A percentile compares a stretch with the other conserved stretches of the same genome.
phyloP scores from a whole-genome alignment of 495 filamentous ascomycete species.

The Hypoxylon perforatum region DNA sequence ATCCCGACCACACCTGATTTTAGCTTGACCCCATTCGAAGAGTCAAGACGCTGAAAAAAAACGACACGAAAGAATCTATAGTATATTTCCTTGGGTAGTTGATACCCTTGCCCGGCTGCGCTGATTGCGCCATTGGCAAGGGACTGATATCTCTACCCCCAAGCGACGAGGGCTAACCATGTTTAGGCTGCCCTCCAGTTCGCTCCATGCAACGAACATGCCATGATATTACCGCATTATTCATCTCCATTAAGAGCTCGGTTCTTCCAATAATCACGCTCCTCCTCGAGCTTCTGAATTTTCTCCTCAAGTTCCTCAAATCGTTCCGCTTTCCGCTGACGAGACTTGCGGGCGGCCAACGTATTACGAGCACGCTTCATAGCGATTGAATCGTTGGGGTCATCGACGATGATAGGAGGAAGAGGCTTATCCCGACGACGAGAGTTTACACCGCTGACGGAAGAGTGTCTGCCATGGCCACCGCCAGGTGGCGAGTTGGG shows the following conservation, averaged over 20 bases:
- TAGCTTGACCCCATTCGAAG: neutral
- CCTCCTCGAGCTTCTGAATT: constrained; percentile 59
- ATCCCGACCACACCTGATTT: constrained; percentile 26
- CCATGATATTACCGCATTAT: constrained; percentile 29
- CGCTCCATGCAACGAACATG: constrained; percentile 27
- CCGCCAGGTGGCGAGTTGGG: constrained; percentile 55
- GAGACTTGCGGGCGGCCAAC: constrained; percentile 92
- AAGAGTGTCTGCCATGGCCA: constrained; percentile 67
- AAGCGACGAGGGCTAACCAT: constrained; percentile 17
- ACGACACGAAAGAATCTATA: constrained; percentile 40
- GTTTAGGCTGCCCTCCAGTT: constrained; percentile 37
- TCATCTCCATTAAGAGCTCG: constrained; percentile 53
- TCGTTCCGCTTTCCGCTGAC: constrained; percentile 80
- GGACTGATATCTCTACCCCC: constrained; percentile 50
- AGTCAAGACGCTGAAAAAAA: constrained; percentile 20
- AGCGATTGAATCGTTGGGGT: constrained; percentile 75
- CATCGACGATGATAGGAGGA: constrained; percentile 79
- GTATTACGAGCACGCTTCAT: constrained; percentile 97
- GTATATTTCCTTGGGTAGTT: constrained; percentile 44
- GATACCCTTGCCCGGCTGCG: constrained; percentile 45
- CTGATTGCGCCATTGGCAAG: constrained; percentile 45
- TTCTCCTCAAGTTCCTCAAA: constrained; percentile 70
- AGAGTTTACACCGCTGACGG: constrained; percentile 74
- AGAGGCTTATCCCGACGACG: constrained; percentile 82
- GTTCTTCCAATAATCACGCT: constrained; percentile 70